phyloP scores from a whole-genome alignment of 495 filamentous ascomycete species.

The Aspergillus steynii region DNA sequence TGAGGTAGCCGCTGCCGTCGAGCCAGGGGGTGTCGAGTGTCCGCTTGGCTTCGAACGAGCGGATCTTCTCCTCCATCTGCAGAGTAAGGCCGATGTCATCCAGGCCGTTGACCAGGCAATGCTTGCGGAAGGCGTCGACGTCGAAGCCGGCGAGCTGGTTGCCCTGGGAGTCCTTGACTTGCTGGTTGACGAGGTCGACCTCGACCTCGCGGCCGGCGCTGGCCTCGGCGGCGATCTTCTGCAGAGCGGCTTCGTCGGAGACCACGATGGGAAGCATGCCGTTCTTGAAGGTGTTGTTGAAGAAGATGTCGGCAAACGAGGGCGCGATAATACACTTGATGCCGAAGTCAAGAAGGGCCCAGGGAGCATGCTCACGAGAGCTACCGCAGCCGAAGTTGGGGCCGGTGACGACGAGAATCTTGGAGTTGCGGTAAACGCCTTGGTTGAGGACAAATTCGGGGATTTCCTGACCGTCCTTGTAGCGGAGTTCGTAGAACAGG shows the following conservation, averaged over 20 bases:
- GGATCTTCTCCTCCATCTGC: constrained; percentile 87
- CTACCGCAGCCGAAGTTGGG: constrained; percentile 95
- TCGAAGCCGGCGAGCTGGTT: constrained; percentile 75
- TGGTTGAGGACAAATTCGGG: constrained; percentile 87
- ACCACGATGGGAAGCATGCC: constrained; percentile 93
- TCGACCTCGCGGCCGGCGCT: constrained; percentile 83
- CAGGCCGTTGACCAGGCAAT: constrained; percentile 91
- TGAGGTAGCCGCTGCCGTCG: constrained; percentile 84
- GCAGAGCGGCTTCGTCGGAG: constrained; percentile 62
- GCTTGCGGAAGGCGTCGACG: constrained; percentile 87
- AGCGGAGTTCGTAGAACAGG: constrained; percentile 83
- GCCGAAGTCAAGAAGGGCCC: constrained; percentile 95
- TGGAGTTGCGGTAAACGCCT: constrained; percentile 79
- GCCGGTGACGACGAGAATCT: constrained; percentile 92
- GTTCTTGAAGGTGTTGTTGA: constrained; percentile 99
- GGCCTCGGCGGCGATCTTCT: constrained; percentile 76
- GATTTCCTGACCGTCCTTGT: constrained; percentile 72
- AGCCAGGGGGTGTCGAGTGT: constrained; percentile 85
- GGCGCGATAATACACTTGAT: constrained; percentile 93
- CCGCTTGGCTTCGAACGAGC: constrained; percentile 74
- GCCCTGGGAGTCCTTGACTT: constrained; percentile 74
- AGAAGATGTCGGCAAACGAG: constrained; percentile 96
- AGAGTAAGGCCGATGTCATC: constrained; percentile 97
- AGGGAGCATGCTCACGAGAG: constrained; percentile 93
- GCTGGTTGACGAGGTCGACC: constrained; percentile 84